Conservation (phyloP, 108 stramenopile genomes). For the Craspedostauros australis region DNA sequence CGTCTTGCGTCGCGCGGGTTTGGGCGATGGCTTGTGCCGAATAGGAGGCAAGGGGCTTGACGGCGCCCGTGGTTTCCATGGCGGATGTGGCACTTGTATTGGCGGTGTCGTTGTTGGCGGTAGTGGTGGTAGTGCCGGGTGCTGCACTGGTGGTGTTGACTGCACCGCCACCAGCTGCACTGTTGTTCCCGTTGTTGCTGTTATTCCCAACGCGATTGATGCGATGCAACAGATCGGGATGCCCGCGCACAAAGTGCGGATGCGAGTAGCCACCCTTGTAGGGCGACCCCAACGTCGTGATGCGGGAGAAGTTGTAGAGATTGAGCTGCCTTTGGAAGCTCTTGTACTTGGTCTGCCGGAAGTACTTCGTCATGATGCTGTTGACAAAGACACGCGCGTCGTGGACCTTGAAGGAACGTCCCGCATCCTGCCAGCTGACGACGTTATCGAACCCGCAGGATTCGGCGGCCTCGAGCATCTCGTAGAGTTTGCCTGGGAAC, state of each 20-base stretch:
- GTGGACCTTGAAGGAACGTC: constrained; percentile 47
- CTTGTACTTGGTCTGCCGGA: constrained; percentile 44
- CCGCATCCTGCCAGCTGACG: constrained; percentile 39
- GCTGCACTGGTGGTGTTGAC: too few species aligned
- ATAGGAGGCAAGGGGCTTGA: too few species aligned
- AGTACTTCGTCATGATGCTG: constrained; percentile 68
- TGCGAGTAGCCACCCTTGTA: constrained; percentile 35
- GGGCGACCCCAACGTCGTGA: constrained; percentile 38
- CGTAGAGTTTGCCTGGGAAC: constrained; percentile 38
- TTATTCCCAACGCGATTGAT: too few species aligned
- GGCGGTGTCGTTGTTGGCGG: too few species aligned
- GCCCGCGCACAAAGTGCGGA: constrained; percentile 21
- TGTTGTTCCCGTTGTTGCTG: too few species aligned
- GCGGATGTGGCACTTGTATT: too few species aligned
- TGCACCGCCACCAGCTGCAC: too few species aligned
- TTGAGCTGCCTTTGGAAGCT: constrained; percentile 48
- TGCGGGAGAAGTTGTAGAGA: constrained; percentile 69
- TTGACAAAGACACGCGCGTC: constrained; percentile 46
- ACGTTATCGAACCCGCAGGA: constrained; percentile 18
- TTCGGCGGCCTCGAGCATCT: constrained; percentile 25
- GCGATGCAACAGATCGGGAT: neutral
- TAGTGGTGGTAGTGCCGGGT: too few species aligned
- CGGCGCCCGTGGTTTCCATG: too few species aligned
- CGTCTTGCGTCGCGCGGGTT: too few species aligned
- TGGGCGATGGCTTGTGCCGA: too few species aligned